Evolutionary conservation across 75 land plant species (phyloP), one percentile per base, ranked within the genome.

Genomic region (Cupressus sempervirens): DNA sequence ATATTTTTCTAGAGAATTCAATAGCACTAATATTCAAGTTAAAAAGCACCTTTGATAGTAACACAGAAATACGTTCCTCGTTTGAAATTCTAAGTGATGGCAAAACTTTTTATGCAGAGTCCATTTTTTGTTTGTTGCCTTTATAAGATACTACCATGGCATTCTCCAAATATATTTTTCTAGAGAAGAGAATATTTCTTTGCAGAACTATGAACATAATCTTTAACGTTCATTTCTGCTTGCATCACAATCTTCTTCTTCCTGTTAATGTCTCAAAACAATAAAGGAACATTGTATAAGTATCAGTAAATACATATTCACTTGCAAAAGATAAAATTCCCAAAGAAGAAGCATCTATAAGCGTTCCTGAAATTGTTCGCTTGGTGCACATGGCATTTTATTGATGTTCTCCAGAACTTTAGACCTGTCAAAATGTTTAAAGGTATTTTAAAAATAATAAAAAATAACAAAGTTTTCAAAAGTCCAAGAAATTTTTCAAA

Each of bases 171-270:
- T 35, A 70, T 30, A 70, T 48, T 70, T 70, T 70, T 13, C 12
- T 1, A 70, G 1, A 30, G 7, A 70, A 29, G 12, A 58, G 2
- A 30, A 2, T 10, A 30, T 4, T 26, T 54, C 18, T 15, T 54
- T 16, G 20, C 18, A 54, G 58, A 54, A 15, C 18, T 54, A 38
- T 76, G 36, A n/a, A n/a, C n/a, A n/a, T n/a, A n/a, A n/a, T n/a
- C n/a, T n/a, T n/a, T n/a, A 38, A 76, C 38, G 43, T 18, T 26
- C 38, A 18, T 23, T 76, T 38, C 8, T 76, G 11, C 35, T 40
- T 38, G 40, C 79, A 76, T 76, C 79, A 76, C 13, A 76, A 40
- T 76, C 79, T 40, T 76, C 79, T 76, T 76, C 79, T 76, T 76
- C 79, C 79, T 76, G 67, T 23, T 23, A 56, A 20, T 23, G 1